These are phyloP conservation scores for Chaetomium strumarium DNA, from an alignment of 2,329 filamentous ascomycete genomes.

Conservation along the genomic window DNA sequence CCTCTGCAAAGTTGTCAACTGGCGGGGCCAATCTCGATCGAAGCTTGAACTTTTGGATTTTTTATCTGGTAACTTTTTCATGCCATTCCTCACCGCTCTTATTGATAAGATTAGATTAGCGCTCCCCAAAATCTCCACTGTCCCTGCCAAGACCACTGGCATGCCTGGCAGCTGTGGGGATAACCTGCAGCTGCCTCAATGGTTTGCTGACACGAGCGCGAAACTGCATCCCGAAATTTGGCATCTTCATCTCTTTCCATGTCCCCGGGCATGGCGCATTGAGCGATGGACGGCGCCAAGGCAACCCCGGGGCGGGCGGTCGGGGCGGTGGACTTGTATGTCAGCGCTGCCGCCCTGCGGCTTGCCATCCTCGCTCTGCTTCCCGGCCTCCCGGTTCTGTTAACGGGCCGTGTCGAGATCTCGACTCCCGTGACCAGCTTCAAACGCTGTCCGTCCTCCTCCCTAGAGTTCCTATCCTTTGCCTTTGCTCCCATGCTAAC, in stretches of 20 bases:
- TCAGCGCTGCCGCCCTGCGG: slow-evolving; percentile 69
- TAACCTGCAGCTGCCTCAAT: not conserved
- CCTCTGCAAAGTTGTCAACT: slow-evolving; percentile 6
- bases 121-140: too few species aligned
- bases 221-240: slow-evolving; percentile 12
- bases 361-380: slow-evolving; percentile 75
- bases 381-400: slow-evolving; percentile 73
- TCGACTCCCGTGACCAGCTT: slow-evolving; percentile 97
- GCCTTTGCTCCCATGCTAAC: slow-evolving; percentile 2
- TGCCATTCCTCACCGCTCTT: slow-evolving; percentile 24
- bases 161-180: not conserved
- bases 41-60: slow-evolving; percentile 22
- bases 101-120: slow-evolving; percentile 18
- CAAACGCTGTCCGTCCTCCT: slow-evolving; percentile 69
- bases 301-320: slow-evolving; percentile 43
- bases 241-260: slow-evolving; percentile 8
- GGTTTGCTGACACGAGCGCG: slow-evolving; percentile 9
- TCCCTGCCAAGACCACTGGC: slow-evolving; percentile 14
- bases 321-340: slow-evolving; percentile 62
- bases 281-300: slow-evolving; percentile 33
- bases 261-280: slow-evolving; percentile 24
- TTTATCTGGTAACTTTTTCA: slow-evolving; percentile 25
- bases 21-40: slow-evolving; percentile 11
- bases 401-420: slow-evolving; percentile 90
- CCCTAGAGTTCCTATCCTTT: not conserved